Evolutionary conservation across 805 yeast species (phyloP), one percentile per base, ranked within the genome.

Genomic region (Danielia oregonensis): DNA sequence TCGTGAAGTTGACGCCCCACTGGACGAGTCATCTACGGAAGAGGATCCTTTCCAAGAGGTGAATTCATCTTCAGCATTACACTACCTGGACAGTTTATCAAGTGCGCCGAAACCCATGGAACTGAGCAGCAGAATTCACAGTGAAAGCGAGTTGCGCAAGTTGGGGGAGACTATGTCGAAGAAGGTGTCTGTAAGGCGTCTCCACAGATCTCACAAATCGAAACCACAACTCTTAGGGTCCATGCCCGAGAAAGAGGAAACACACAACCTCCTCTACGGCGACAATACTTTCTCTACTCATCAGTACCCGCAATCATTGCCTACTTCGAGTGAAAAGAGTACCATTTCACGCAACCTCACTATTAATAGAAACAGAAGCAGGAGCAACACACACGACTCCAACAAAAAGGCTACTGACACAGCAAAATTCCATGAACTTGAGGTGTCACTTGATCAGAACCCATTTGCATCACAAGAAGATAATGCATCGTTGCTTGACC

Each of bases 131-230:
- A 32, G 26, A 12, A 23, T 19, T 4, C 40, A 33, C 16, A 46
- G 38, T 18, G 51, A 46, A 28, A 14, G 24, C 19, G 67, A 60
- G 41, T 51, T 67, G 24, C 43, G 63, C 23, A 54, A 49, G 29
- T 48, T 67, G 30, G 70, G 72, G 3, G 62, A 59, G 33, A 52
- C 62, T 19, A 48, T 67, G 30, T 53, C 69, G 1, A 49, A 54
- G 29, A 61, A 57, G 22, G 38, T 57, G 4, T 55, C 70, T 4
- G 65, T 61, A 4, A 51, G 68, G 7, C 36, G 42, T 4, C 26
- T 36, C 18, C 22, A 22, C 11, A 22, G 30, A 12, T 10, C 25
- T 6, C 12, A 6, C 11, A 5, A 12, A 7, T 4, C 24, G 9
- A 17, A 6, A 17, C n/a, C n/a, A n/a, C n/a, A n/a, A n/a, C 17